A percentile compares a stretch with the other conserved stretches of the same genome.
Evolutionary conservation across 768 basidiomycete species (phyloP).

Genomic region (Pisolithus orientalis): DNA sequence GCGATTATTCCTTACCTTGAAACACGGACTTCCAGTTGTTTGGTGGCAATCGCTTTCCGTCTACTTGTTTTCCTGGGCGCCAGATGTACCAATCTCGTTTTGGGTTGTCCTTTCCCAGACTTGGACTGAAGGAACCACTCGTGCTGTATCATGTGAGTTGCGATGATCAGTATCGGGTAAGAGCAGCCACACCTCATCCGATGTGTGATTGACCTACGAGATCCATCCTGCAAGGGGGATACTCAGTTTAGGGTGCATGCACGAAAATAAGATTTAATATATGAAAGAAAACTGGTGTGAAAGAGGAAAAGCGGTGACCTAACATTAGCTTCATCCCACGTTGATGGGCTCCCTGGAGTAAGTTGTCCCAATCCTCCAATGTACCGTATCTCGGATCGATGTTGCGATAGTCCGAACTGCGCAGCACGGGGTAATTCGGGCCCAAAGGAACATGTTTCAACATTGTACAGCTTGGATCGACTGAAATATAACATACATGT

Average conservation of each 20-base stretch:
- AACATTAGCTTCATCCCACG: slow-evolving; percentile 68
- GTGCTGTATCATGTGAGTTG: slow-evolving; percentile 37
- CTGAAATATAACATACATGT: slow-evolving; percentile 37
- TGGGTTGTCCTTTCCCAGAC: slow-evolving; percentile 41
- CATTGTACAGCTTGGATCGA: not conserved
- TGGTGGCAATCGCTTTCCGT: slow-evolving; percentile 53
- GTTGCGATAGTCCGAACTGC: slow-evolving; percentile 53
- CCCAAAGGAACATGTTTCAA: not conserved
- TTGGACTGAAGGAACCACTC: slow-evolving; percentile 63
- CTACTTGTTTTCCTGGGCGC: slow-evolving; percentile 50
- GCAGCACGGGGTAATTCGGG: not conserved
- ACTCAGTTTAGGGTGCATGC: slow-evolving; percentile 2
- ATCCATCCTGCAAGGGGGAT: slow-evolving; percentile 50
- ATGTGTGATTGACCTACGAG: slow-evolving; percentile 72
- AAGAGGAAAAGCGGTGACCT: slow-evolving; percentile 11
- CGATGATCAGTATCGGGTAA: slow-evolving; percentile 3
- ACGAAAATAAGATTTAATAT: not conserved
- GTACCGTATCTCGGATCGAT: slow-evolving; percentile 61
- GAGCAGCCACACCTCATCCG: slow-evolving; percentile 43
- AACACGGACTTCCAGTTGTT: slow-evolving; percentile 72
- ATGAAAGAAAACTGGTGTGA: slow-evolving; percentile 11
- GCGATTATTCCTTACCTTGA: slow-evolving; percentile 38
- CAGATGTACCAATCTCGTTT: slow-evolving; percentile 78
- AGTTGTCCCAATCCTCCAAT: slow-evolving; percentile 48
- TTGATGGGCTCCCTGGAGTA: slow-evolving; percentile 45